These are phyloP conservation scores for Sclerotinia borealis DNA, from an alignment of 2,329 filamentous ascomycete genomes.

Conservation along the genomic window DNA sequence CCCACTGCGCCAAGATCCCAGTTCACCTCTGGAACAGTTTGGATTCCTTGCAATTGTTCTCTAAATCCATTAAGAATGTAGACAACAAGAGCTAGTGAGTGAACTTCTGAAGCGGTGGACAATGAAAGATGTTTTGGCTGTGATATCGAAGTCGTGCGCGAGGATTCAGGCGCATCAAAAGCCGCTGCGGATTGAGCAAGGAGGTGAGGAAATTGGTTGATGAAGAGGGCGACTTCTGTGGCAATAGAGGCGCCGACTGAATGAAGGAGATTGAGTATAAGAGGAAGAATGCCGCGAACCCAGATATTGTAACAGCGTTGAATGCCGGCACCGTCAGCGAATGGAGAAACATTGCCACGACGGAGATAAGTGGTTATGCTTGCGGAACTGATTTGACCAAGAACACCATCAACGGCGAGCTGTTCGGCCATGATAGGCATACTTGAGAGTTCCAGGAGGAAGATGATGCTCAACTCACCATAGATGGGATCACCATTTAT, in stretches of 20 bases:
- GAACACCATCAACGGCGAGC: slow-evolving; percentile 78
- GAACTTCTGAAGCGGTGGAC: slow-evolving; percentile 67
- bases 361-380: slow-evolving; percentile 75
- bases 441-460: slow-evolving; percentile 80
- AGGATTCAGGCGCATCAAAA: slow-evolving; percentile 55
- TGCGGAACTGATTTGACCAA: slow-evolving; percentile 72
- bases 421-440: slow-evolving; percentile 80
- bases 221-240: slow-evolving; percentile 75
- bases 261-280: slow-evolving; percentile 82
- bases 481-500: slow-evolving; percentile 80
- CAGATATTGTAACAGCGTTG: slow-evolving; percentile 83
- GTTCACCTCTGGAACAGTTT: slow-evolving; percentile 64
- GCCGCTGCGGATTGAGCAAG: slow-evolving; percentile 65
- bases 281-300: slow-evolving; percentile 78
- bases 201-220: slow-evolving; percentile 83
- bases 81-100: slow-evolving; percentile 70
- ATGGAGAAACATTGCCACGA: slow-evolving; percentile 65
- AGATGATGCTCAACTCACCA: slow-evolving; percentile 83
- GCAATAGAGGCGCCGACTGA: slow-evolving; percentile 77
- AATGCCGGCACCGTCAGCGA: slow-evolving; percentile 62
- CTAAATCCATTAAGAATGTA: slow-evolving; percentile 64
- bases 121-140: slow-evolving; percentile 63
- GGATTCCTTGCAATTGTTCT: slow-evolving; percentile 51
- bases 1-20: slow-evolving; percentile 69
- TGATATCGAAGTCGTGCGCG: slow-evolving; percentile 43